These are phyloP conservation scores for Phytopythium kandeliae DNA, from an alignment of 352 stramenopile species.

Conservation along the genomic window DNA sequence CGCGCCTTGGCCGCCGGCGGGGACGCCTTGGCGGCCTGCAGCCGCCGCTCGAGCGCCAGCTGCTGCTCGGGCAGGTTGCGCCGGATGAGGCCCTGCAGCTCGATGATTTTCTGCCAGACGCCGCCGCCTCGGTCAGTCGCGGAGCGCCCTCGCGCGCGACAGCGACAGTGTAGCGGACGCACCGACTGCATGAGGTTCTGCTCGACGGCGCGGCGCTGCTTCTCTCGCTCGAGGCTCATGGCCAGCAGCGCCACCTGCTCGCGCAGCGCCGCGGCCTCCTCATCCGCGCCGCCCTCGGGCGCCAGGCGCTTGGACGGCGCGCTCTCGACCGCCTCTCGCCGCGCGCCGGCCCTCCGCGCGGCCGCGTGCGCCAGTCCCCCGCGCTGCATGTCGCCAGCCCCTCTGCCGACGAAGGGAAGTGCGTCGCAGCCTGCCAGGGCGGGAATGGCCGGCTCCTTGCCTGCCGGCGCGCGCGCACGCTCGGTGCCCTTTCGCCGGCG, in stretches of 20 bases:
- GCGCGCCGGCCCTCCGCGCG: too few species aligned
- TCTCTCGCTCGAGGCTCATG: constrained; percentile 57
- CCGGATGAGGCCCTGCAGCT: constrained; percentile 61
- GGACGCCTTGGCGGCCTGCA: constrained; percentile 15
- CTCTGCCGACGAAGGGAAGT: too few species aligned
- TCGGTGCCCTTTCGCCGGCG: too few species aligned
- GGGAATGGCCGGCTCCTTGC: too few species aligned
- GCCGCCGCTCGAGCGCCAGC: constrained; percentile 22
- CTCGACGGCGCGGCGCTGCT: constrained; percentile 53
- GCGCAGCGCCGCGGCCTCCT: constrained; percentile 36
- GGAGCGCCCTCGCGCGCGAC: neutral
- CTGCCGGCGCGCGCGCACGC: too few species aligned
- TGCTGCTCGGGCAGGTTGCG: constrained; percentile 38
- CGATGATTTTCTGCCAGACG: constrained; percentile 55
- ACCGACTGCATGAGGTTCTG: constrained; percentile 67
- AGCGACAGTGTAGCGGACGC: constrained; percentile 1
- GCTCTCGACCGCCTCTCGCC: too few species aligned
- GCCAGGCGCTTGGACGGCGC: too few species aligned
- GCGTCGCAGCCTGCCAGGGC: too few species aligned
- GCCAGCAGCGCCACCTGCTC: constrained; percentile 53
- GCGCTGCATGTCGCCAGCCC: too few species aligned
- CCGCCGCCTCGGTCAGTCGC: too few species aligned
- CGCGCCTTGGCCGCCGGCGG: constrained; percentile 8
- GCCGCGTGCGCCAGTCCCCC: too few species aligned
- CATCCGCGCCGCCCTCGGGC: neutral